Base-by-base conservation (phyloP, 2,329 filamentous ascomycete genomes). In the Fusarium sp. region DNA sequence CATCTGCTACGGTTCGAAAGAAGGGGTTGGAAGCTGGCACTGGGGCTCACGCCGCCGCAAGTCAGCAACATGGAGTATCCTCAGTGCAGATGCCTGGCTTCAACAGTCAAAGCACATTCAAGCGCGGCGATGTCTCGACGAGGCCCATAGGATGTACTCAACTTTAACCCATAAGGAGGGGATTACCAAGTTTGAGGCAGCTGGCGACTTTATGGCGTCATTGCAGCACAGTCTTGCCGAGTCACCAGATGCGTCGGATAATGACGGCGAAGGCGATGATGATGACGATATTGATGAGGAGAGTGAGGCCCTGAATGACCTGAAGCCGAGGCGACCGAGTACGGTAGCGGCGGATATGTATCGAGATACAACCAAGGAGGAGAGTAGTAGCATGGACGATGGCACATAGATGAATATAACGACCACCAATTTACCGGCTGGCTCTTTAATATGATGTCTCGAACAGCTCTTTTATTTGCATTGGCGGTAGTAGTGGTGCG, bases 31-130 rank as follows among this genome's bases (percentile, higher is more conserved):
- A 2, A 87, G 86, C 11, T 86, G 89, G 63, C 83, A 83, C 37
- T 92, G 90, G 84, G 94, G 94, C 18, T 85, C 87, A 11, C 87
- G 95, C 65, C 87, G 86, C 63, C 87, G 96, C 48, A 99, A 98
- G 82, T 92, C 94, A 4, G 96, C 93, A 0, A 87, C 97, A 68
- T 99, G 94, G 94, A 92, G 91, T 70, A 86, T 96, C 23, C 85
- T 97, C 38, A 92, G 93, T 3, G 91, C 94, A 1, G 92, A 97
- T 73, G 87, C 90, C 3, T 99, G 96, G 96, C 84, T 95, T 56
- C 86, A 87, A 50, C 87, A 94, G 66, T 89, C 87, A 33, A 94
- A 95, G 75, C 89, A 89, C 54, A 88, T 92, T 16, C 92, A 97
- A 75, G 92, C 94, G 2, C 92, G 93, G 70, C 86, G 88, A 60